Base-by-base conservation (phyloP, 805 yeast genomes). In the Saccharomycopsis microspora region DNA sequence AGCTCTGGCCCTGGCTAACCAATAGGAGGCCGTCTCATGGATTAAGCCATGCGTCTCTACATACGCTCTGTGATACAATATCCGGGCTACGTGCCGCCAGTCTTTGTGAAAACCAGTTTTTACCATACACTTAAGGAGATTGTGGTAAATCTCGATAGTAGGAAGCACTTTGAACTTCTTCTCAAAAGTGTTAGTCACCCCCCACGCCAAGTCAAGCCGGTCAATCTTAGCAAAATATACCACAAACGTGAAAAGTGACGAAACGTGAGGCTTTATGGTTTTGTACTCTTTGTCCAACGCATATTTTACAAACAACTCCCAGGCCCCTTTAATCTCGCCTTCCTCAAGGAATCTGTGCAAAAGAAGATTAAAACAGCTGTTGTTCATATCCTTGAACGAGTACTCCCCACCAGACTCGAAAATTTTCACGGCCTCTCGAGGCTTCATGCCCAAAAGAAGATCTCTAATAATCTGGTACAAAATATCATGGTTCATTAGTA, bases 201-300 rank as follows among this genome's bases (percentile, higher is more conserved):
- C 57, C 5, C 65, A 36, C 0, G 64, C 55, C 37, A 68, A 47
- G 53, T 69, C 73, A 2, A 66, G 53, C 46, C 68, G 57, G 11
- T 68, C 71, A 3, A 50, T 46, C 3, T 58, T 52, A 1, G 67
- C 57, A 43, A 68, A 63, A 4, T 43, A 42, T 5, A 58, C 54
- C 31, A 70, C 42, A 45, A 67, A 61, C 6, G 54, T 39, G 39
- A 69, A 64, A 45, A 70, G 32, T 4, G 58, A 49, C 47, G 31
- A 50, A 51, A 44, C 51, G 41, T 32, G 58, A 47, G 32, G 59
- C 39, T 7, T 41, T 37, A 50, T 48, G 32, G 19, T 41, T 11
- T 28, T 41, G 32, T 41, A 41, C 2, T 28, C n/a, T 28, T 28
- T n/a, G n/a, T 11, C 10, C 6, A 9, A 10, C 10, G 44, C 37